Percentiles rank a stretch among this genome's conserved stretches.
phyloP scores from a whole-genome alignment of 2,329 filamentous ascomycete species.

The Aspergillus sp. region DNA sequence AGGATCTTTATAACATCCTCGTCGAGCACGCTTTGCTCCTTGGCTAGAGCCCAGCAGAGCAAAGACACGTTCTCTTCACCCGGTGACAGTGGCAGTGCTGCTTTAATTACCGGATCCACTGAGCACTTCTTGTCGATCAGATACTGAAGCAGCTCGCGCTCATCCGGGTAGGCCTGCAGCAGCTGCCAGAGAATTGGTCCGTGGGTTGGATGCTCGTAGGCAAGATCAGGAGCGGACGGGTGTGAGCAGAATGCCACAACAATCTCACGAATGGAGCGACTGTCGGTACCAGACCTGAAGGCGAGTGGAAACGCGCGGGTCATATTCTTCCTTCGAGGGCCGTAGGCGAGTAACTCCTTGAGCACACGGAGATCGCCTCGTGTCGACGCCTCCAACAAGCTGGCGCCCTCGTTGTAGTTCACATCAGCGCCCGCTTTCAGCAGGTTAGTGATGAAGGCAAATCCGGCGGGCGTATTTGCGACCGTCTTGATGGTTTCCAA shows the following conservation, averaged over 20 bases:
- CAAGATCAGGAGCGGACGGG: conserved; percentile 8
- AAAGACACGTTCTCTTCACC: conserved; percentile 6
- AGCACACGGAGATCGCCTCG: conserved; percentile 4
- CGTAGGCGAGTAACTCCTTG: conserved; percentile 1
- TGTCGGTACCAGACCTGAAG: conserved; percentile 7
- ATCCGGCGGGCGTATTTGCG: not conserved
- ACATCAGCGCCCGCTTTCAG: conserved; percentile 15
- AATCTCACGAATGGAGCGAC: conserved; percentile 7
- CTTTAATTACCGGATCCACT: conserved; percentile 12
- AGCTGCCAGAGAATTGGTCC: conserved; percentile 10
- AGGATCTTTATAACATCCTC: conserved; percentile 11
- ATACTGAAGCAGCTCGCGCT: conserved; percentile 11
- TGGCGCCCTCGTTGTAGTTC: conserved; percentile 12
- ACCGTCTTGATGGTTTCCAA: conserved; percentile 12
- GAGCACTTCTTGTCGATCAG: conserved; percentile 9
- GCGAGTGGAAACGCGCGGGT: conserved; percentile 8
- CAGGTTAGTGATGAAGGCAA: conserved; percentile 7
- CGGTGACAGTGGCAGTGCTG: not conserved
- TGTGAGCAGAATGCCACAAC: conserved; percentile 14
- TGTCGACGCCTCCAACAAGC: conserved; percentile 5
- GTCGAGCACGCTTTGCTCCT: not conserved
- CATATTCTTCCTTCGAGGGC: conserved; percentile 2
- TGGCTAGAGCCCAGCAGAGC: conserved; percentile 13
- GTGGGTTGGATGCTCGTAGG: conserved; percentile 3
- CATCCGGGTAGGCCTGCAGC: conserved; percentile 8